Conservation (phyloP, 2,329 filamentous ascomycete genomes). For the Nemania sp. region DNA sequence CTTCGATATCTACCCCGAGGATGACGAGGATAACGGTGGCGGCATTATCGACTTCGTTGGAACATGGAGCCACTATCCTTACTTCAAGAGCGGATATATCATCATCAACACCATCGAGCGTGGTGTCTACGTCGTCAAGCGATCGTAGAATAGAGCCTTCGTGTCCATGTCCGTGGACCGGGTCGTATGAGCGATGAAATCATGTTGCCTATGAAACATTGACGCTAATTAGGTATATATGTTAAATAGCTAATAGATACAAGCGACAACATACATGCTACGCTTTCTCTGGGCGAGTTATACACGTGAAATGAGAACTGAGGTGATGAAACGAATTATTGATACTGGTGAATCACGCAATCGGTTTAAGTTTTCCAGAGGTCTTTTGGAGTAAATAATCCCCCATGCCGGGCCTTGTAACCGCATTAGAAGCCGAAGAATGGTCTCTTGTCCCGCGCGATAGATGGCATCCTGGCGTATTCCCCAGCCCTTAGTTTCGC, state of each 20-base stretch:
- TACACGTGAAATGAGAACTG: constrained; percentile 3
- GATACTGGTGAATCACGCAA: background rate
- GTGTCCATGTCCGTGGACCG: background rate
- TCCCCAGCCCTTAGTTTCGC: constrained; percentile 50
- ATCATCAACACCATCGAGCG: constrained; percentile 61
- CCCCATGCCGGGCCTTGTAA: constrained; percentile 58
- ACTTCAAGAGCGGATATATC: constrained; percentile 58
- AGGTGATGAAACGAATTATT: background rate
- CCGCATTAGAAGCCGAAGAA: constrained; percentile 61
- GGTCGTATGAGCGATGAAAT: constrained; percentile 5
- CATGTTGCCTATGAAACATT: constrained; percentile 21
- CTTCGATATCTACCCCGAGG: constrained; percentile 61
- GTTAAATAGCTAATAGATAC: constrained; percentile 27
- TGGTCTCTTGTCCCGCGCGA: constrained; percentile 56
- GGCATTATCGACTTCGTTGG: constrained; percentile 52
- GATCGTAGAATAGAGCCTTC: constrained; percentile 33
- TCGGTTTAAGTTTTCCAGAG: background rate
- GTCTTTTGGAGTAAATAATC: constrained; percentile 59
- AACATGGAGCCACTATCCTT: constrained; percentile 59
- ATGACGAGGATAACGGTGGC: constrained; percentile 55
- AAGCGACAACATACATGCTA: constrained; percentile 14
- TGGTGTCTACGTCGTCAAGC: constrained; percentile 59
- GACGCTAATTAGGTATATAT: constrained; percentile 29
- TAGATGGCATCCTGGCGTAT: constrained; percentile 51
- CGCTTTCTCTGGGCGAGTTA: background rate